A percentile compares a stretch with the other conserved stretches of the same genome.
These are phyloP conservation scores for Cicer bijugum DNA, from an alignment of 306 rosid genomes.

Conservation along the genomic window DNA sequence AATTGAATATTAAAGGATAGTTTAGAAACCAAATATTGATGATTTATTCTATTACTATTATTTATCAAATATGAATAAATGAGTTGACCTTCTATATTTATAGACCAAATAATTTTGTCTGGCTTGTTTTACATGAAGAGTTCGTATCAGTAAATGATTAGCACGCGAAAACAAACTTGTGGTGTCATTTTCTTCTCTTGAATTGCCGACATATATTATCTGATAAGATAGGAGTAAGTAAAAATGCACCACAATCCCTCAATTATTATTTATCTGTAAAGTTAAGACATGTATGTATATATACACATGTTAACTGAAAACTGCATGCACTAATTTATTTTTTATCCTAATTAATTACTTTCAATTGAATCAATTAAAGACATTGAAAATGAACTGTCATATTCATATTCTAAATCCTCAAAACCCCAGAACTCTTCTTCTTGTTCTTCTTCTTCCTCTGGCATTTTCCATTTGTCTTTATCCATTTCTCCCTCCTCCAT, in stretches of 20 bases:
- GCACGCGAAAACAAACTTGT: slow-evolving; percentile 30
- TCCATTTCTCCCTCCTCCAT: slow-evolving; percentile 74
- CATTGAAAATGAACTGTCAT: slow-evolving; percentile 71
- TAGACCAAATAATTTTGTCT: background rate
- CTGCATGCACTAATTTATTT: slow-evolving; percentile 9
- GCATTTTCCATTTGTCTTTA: slow-evolving; percentile 80
- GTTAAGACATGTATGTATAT: slow-evolving; percentile 34
- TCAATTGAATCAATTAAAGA: slow-evolving; percentile 66
- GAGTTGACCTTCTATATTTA: background rate
- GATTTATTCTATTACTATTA: background rate
- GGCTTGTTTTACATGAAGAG: slow-evolving; percentile 25
- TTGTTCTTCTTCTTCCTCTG: slow-evolving; percentile 74
- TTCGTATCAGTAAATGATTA: slow-evolving; percentile 18
- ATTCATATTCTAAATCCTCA: slow-evolving; percentile 86
- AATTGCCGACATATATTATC: slow-evolving; percentile 40
- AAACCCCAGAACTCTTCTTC: slow-evolving; percentile 88
- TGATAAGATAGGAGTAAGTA: slow-evolving; percentile 31
- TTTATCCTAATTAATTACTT: slow-evolving; percentile 44
- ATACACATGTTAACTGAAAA: slow-evolving; percentile 45
- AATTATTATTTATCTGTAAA: background rate
- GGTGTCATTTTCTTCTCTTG: slow-evolving; percentile 40
- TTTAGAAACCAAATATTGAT: no score
- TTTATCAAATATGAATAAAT: background rate
- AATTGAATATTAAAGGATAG: no score
- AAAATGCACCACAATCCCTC: slow-evolving; percentile 23